Conservation (phyloP, 495 filamentous ascomycete genomes). For the Terfezia boudieri region DNA sequence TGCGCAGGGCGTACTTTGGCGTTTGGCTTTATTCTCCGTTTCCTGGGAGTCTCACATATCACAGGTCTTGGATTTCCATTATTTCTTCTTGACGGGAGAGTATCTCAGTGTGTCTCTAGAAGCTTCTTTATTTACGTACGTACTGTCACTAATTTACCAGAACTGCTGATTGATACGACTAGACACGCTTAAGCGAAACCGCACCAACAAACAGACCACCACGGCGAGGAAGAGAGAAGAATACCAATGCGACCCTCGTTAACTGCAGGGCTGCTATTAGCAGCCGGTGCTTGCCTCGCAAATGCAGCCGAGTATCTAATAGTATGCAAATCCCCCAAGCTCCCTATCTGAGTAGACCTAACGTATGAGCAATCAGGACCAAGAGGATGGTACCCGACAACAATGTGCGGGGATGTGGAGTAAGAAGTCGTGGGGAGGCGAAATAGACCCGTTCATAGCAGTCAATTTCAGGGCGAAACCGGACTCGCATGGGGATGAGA, state of each 20-base stretch:
- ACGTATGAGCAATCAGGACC: slow-evolving; percentile 27
- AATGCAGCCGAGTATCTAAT: slow-evolving; percentile 15
- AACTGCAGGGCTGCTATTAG: slow-evolving; percentile 8
- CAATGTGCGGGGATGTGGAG: slow-evolving; percentile 97
- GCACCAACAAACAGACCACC: no score
- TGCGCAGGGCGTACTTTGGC: no score
- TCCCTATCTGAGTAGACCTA: not conserved
- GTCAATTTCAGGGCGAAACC: slow-evolving; percentile 48
- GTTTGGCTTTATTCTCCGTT: no score
- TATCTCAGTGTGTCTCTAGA: no score
- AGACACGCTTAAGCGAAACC: no score
- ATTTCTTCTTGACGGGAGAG: no score
- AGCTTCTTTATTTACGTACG: no score
- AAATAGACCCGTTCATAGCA: slow-evolving; percentile 67
- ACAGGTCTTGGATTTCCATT: no score
- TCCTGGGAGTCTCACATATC: no score
- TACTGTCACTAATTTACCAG: no score
- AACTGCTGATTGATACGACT: no score
- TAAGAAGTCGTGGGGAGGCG: slow-evolving; percentile 69
- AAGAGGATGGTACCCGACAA: slow-evolving; percentile 55
- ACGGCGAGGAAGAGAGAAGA: no score
- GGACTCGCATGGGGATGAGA: slow-evolving; percentile 33
- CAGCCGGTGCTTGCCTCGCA: slow-evolving; percentile 4
- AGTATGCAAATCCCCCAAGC: slow-evolving; percentile 7
- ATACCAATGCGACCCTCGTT: slow-evolving; percentile 7